Base-by-base conservation (phyloP, 2,329 filamentous ascomycete genomes). In the Fusarium chuoi region DNA sequence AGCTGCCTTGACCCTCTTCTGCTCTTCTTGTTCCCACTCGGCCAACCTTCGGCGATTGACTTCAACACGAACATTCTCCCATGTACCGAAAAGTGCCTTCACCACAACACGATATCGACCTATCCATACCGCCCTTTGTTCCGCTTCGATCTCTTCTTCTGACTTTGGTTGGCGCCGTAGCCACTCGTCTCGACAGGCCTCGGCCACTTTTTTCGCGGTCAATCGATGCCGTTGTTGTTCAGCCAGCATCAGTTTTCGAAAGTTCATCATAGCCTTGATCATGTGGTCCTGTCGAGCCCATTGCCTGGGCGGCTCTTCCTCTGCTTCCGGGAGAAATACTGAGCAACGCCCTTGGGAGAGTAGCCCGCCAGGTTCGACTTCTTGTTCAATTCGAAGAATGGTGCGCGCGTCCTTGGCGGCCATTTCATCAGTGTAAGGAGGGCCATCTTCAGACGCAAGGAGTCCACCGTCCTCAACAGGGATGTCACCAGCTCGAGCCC, bases 261-360 rank as follows among this genome's bases (percentile, higher is more conserved):
- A 96, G 76, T 95, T 92, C 18, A 92, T 80, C 66, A 93, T 92
- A 70, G 97, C 95, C 52, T 92, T 91, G 51, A 93, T 87, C 60
- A 98, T 87, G 79, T 98, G 94, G 78, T 98, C 95, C 79, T 90
- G 89, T 75, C 97, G 95, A n/a, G 93, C 91, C 86, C 94, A 98
- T 78, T 96, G 94, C 59, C 89, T 88, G 0, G 90, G 89, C 1
- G 93, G 93, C 77, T 97, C 93, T 64, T 94, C 91, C 68, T 85
- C 85, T 18, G 90, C 86, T 71, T 96, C 93, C 0, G 93, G 93
- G 24, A 91, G 87, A 76, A 93, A 96, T 30, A 92, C 84, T 6
- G 91, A 92, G 79, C 93, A 96, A 68, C 88, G 87, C 68, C 91
- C 90, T 61, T 87, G 84, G 57, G 92, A 94, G 35, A 98, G 86